Percentiles rank a stretch among this genome's conserved stretches.
These are phyloP conservation scores for Aspergillus saccharolyticus DNA, from an alignment of 495 filamentous ascomycete species.

Conservation along the genomic window DNA sequence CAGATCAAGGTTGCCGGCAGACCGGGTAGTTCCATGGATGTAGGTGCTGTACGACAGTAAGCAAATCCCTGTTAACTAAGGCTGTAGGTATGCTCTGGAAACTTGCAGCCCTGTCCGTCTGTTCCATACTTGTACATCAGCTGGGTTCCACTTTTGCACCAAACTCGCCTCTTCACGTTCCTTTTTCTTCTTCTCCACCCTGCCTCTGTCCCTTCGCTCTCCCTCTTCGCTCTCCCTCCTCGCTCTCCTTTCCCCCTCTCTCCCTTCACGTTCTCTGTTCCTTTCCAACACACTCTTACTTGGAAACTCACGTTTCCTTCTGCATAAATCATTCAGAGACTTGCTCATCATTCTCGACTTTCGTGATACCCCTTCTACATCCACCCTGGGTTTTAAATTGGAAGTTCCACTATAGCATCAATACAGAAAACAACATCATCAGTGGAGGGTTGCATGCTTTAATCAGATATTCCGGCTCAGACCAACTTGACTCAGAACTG, in stretches of 20 bases:
- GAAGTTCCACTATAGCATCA: background rate
- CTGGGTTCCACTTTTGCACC: background rate
- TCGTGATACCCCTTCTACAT: background rate
- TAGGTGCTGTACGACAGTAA: background rate
- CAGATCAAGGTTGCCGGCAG: background rate
- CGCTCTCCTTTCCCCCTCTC: background rate
- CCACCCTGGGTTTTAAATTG: background rate
- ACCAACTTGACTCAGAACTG: background rate
- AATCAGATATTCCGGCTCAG: no score
- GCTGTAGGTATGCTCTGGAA: background rate
- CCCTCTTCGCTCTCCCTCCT: background rate
- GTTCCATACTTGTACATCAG: background rate
- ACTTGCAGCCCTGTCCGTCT: background rate
- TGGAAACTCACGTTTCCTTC: no score
- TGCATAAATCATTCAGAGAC: no score
- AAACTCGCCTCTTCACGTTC: background rate
- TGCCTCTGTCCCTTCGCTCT: background rate
- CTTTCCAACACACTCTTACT: background rate
- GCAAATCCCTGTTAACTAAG: background rate
- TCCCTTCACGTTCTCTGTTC: background rate
- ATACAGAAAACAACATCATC: background rate
- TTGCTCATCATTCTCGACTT: background rate
- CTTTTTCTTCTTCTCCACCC: background rate
- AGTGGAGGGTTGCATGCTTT: background rate
- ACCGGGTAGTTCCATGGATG: background rate